Evolutionary conservation across 2,329 filamentous ascomycete species (phyloP).

Genomic region (Trichoderma aggressivum): DNA sequence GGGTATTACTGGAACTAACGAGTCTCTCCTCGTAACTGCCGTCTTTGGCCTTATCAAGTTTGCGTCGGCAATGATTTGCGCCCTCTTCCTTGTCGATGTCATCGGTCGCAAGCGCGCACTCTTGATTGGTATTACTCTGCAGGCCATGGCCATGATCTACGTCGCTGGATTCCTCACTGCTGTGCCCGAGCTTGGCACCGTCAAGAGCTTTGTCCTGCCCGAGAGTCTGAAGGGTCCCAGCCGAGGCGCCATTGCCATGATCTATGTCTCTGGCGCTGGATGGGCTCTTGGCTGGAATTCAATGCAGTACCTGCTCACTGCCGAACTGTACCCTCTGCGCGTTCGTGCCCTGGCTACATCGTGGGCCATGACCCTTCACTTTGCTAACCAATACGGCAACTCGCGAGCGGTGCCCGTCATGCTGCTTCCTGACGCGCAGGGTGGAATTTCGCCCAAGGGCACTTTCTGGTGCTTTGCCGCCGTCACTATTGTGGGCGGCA

Average conservation of each 20-base stretch:
- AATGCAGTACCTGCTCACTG: constrained; percentile 75
- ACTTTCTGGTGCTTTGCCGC: constrained; percentile 75
- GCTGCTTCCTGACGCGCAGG: constrained; percentile 51
- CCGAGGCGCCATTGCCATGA: constrained; percentile 68
- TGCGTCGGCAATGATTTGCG: constrained; percentile 62
- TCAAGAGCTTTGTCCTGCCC: constrained; percentile 47
- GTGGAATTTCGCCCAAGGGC: constrained; percentile 56
- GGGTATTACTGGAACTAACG: constrained; percentile 63
- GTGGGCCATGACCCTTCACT: constrained; percentile 74
- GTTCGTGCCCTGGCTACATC: constrained; percentile 69
- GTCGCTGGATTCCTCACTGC: constrained; percentile 59
- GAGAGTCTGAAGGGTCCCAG: constrained; percentile 52
- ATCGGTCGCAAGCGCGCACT: constrained; percentile 71
- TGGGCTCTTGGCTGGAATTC: constrained; percentile 73
- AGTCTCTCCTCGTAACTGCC: constrained; percentile 69
- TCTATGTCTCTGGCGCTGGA: constrained; percentile 65
- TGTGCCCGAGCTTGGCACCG: constrained; percentile 56
- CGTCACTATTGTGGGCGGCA: constrained; percentile 63
- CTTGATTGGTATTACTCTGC: constrained; percentile 57
- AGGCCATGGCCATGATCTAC: constrained; percentile 60
- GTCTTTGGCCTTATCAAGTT: constrained; percentile 77
- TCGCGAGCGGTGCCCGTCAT: constrained; percentile 71
- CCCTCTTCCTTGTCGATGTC: constrained; percentile 75
- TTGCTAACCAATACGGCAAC: constrained; percentile 76
- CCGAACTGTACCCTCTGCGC: constrained; percentile 72